Evolutionary conservation across 164 flowering plant species (phyloP), one percentile per base, ranked within the genome.

Genomic region (Tetracentron sinense): DNA sequence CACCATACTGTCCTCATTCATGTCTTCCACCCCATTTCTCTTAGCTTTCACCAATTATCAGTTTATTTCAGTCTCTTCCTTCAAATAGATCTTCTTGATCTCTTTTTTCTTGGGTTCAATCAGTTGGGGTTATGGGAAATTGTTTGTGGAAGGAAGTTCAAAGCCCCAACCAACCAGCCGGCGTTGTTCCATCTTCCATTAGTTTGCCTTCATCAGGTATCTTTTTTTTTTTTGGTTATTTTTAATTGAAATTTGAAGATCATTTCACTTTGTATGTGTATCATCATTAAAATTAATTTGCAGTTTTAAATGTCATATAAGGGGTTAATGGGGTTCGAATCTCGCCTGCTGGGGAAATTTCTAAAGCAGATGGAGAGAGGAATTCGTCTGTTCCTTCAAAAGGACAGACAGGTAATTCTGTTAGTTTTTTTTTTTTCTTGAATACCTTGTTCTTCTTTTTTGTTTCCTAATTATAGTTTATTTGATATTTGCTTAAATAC

Each of bases 41-140:
- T 33, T 4, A 4, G 8, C 4, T 33, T 4, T 33, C 38, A 33
- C 8, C 38, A 33, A 33, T 4, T 33, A 8, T 8, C 4, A 4
- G 38, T 33, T 4, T 4, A 33, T 33, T 4, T 8, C 4, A 33
- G 4, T 33, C 38, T 33, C 8, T 33, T 33, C 38, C 8, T 33
- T 33, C 38, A 33, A 33, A 4, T 33, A 8, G 8, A 33, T 4
- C 38, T 33, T 33, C 8, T 33, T 33, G 38, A 33, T 33, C 4
- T 33, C 38, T 33, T 33, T 8, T 33, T 33, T 8, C 8, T 33
- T 4, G 38, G 8, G 4, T 33, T 33, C 8, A 33, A 33, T 8
- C 38, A 33, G 38, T 4, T 33, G 38, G 38, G 38, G 38, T 33
- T 25, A 44, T 59, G 62, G 62, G 62, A 44, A 59, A 59, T 59